Evolutionary conservation across 2,329 filamentous ascomycete genomes (phyloP).

Genomic region (Magnaporthiopsis rhizophila): DNA sequence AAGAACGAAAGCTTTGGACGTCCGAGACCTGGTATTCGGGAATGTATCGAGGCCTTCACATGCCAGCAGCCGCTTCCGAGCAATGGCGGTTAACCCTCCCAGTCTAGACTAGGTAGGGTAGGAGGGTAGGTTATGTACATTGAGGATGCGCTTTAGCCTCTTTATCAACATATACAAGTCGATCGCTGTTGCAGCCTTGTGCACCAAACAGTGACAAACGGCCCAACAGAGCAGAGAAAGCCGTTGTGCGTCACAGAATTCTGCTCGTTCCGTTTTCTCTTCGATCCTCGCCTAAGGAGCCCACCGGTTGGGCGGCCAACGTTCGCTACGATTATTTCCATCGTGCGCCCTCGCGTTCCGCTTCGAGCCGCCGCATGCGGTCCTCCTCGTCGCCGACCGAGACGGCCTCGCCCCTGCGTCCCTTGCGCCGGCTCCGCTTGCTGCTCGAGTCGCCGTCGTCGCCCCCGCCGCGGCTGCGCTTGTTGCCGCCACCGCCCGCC

Average conservation of each 20-base stretch:
- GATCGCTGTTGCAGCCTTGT: neutral
- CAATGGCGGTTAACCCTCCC: too few relatives aligned
- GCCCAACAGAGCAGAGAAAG: too few relatives aligned
- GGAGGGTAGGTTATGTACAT: neutral
- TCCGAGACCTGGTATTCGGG: too few relatives aligned
- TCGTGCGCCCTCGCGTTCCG: slow-evolving; percentile 41
- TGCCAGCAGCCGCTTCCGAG: too few relatives aligned
- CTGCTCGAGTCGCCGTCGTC: slow-evolving; percentile 22
- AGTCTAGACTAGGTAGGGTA: too few relatives aligned
- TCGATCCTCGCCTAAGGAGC: too few relatives aligned
- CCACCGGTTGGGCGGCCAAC: neutral
- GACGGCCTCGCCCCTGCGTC: slow-evolving; percentile 40
- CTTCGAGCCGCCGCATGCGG: slow-evolving; percentile 47
- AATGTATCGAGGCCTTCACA: too few relatives aligned
- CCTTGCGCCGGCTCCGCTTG: slow-evolving; percentile 35
- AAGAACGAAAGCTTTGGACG: too few relatives aligned
- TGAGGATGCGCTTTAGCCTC: neutral
- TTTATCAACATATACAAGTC: neutral
- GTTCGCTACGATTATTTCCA: neutral
- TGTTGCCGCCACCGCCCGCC: slow-evolving; percentile 36
- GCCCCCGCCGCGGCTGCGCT: slow-evolving; percentile 41
- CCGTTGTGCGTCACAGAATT: too few relatives aligned
- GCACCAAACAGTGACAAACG: too few relatives aligned
- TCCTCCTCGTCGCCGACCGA: slow-evolving; percentile 42
- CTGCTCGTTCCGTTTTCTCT: too few relatives aligned